A percentile compares a stretch with the other conserved stretches of the same genome.
Evolutionary conservation across 139 green algal species (phyloP).

Genomic region (Haematococcus lacustris): DNA sequence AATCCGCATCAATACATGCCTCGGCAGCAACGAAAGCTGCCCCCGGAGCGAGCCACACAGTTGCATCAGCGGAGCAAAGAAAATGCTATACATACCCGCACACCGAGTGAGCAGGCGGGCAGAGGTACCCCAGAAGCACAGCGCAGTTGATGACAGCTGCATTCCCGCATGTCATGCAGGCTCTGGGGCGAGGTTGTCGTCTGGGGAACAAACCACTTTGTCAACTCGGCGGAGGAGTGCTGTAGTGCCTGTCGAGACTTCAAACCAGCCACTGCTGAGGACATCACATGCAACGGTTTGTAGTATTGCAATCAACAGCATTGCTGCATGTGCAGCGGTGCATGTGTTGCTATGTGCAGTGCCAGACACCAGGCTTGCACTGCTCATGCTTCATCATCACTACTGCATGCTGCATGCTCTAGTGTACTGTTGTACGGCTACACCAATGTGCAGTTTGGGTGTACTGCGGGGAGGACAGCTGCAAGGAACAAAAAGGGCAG

Average conservation of each 20-base stretch:
- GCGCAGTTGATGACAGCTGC: not conserved
- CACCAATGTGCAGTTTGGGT: conserved; percentile 69
- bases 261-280: conserved; percentile 31
- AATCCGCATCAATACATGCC: not conserved
- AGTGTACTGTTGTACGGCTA: not conserved
- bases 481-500: conserved; percentile 46
- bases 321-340: not conserved
- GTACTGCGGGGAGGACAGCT: conserved; percentile 62
- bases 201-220: conserved; percentile 47
- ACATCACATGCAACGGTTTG: conserved; percentile 64
- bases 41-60: not conserved
- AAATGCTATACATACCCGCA: not conserved
- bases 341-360: not conserved
- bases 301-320: not conserved
- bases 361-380: not conserved
- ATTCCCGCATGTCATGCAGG: conserved; percentile 29
- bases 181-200: conserved; percentile 73
- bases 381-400: no score
- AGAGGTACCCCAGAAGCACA: not conserved
- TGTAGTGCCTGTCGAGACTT: conserved; percentile 46
- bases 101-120: not conserved
- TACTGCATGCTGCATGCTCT: not conserved
- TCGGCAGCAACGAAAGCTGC: no score
- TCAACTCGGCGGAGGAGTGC: conserved; percentile 44
- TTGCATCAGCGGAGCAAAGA: not conserved